Evolutionary conservation across 148 eudicot species (phyloP).

Genomic region (Amaranthus palmeri): DNA sequence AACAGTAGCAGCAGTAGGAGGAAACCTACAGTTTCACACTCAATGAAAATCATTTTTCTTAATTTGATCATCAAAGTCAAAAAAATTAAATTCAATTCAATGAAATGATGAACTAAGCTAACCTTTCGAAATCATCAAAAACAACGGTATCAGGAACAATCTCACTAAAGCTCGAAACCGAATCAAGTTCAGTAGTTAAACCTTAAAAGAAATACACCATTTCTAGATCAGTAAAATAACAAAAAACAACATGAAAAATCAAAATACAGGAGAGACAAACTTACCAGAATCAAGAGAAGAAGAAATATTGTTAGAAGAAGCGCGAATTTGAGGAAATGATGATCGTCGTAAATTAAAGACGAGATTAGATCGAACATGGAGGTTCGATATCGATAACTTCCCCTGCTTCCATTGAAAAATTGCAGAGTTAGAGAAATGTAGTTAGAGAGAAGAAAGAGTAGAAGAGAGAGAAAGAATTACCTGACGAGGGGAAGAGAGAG

Average conservation of each 20-base stretch:
- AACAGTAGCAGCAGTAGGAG: conserved; percentile 96
- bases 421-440: conserved; percentile 2
- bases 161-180: conserved; percentile 73
- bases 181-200: conserved; percentile 62
- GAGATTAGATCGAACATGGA: conserved; percentile 27
- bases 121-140: conserved; percentile 95
- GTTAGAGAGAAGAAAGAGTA: neutral
- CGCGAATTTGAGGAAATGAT: conserved; percentile 44
- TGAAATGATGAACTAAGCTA: neutral
- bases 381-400: conserved; percentile 25
- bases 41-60: neutral
- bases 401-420: conserved; percentile 28
- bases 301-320: conserved; percentile 42
- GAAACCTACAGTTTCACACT: conserved; percentile 48
- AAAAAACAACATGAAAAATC: neutral
- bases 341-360: conserved; percentile 35
- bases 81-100: neutral
- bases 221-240: neutral
- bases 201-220: conserved; percentile 27
- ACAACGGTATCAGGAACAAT: conserved; percentile 94
- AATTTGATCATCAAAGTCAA: neutral
- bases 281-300: conserved; percentile 57
- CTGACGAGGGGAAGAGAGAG: conserved; percentile 28
- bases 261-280: neutral
- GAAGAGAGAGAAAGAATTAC: conserved; percentile 2